Evolutionary conservation across 1,284 basidiomycete genomes (phyloP).

Genomic region (Puccinia brachypodii): DNA sequence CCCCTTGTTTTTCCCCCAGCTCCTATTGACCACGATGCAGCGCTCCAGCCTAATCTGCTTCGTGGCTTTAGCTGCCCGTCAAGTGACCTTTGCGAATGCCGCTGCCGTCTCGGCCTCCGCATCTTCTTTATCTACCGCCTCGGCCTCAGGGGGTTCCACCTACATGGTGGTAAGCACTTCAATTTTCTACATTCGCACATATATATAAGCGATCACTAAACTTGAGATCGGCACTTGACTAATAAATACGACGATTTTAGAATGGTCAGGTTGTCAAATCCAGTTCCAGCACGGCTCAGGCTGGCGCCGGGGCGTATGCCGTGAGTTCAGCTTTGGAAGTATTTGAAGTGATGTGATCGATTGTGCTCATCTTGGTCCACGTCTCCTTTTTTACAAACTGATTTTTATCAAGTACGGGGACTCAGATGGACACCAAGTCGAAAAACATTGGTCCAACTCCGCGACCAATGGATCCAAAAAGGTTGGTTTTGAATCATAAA

Average conservation of each 20-base stretch:
- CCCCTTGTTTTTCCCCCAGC: neutral
- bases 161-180: slow-evolving; percentile 21
- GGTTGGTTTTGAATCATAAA: neutral
- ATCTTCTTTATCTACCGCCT: neutral
- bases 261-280: slow-evolving; percentile 14
- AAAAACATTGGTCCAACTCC: slow-evolving; percentile 26
- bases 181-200: neutral
- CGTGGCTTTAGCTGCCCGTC: slow-evolving; percentile 22
- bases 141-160: slow-evolving; percentile 6
- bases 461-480: slow-evolving; percentile 12
- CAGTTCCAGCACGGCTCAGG: slow-evolving; percentile 17
- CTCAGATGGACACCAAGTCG: slow-evolving; percentile 15
- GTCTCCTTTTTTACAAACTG: neutral
- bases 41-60: slow-evolving; percentile 8
- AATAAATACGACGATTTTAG: neutral
- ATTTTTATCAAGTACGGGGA: neutral
- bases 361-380: neutral
- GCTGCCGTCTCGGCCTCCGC: neutral
- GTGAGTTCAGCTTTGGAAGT: slow-evolving; percentile 3
- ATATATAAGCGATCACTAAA: neutral
- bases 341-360: neutral
- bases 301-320: slow-evolving; percentile 24
- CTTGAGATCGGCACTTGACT: neutral
- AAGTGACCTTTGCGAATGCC: neutral
- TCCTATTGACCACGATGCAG: neutral